Percentiles rank a stretch among this genome's conserved stretches.
phyloP scores from a whole-genome alignment of 495 filamentous ascomycete genomes.

The Annulohypoxylon moriforme region DNA sequence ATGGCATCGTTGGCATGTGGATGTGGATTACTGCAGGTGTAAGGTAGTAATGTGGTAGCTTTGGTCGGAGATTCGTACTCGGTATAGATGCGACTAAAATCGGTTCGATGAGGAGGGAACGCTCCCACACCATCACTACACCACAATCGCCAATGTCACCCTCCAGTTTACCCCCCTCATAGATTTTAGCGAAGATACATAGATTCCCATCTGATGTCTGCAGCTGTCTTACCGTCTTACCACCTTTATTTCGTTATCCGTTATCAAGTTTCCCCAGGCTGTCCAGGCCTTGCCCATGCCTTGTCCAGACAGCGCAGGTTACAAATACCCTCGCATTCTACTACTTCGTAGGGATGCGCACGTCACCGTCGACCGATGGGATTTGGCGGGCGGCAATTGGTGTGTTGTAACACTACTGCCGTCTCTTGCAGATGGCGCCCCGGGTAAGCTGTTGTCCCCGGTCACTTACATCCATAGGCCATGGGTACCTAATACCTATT shows the following conservation, averaged over 20 bases:
- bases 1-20: constrained; percentile 23
- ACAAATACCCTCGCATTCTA: constrained; percentile 26
- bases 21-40: constrained; percentile 24
- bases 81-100: constrained; percentile 4
- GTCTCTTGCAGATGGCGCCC: constrained; percentile 37
- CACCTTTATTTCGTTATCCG: not conserved
- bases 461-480: no score
- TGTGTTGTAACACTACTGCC: constrained; percentile 34
- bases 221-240: constrained; percentile 19
- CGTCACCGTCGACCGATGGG: constrained; percentile 20
- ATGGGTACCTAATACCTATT: not conserved
- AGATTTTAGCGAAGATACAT: constrained; percentile 7
- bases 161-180: constrained; percentile 7
- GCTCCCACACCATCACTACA: constrained; percentile 4
- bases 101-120: constrained; percentile 2
- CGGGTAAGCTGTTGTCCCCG: constrained; percentile 28
- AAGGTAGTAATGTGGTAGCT: not conserved
- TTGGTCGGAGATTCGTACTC: constrained; percentile 17
- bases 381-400: constrained; percentile 29
- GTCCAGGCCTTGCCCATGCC: not conserved
- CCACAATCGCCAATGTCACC: constrained; percentile 23
- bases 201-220: constrained; percentile 24
- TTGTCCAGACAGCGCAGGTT: constrained; percentile 23
- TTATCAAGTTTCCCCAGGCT: constrained; percentile 28
- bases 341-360: constrained; percentile 1